Evolutionary conservation across 140 eudicot species (phyloP).

Genomic region (Cichorium intybus): DNA sequence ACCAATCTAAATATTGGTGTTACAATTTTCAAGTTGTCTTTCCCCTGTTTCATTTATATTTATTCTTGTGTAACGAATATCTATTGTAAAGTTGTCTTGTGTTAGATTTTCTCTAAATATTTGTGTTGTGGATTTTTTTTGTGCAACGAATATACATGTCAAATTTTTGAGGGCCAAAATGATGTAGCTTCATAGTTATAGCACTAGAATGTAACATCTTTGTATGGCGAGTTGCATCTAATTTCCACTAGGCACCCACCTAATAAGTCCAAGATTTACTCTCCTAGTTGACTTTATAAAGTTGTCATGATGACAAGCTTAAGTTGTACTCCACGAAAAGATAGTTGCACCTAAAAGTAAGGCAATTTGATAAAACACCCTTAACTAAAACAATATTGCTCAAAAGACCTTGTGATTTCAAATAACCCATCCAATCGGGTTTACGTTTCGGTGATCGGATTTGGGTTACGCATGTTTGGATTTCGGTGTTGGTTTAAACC

Average conservation of each 20-base stretch:
- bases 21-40: too few species aligned
- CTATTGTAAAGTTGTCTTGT: too few species aligned
- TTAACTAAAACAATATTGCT: neutral
- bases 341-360: slow-evolving; percentile 28
- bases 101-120: too few species aligned
- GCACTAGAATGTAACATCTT: slow-evolving; percentile 1
- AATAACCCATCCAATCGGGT: neutral
- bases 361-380: slow-evolving; percentile 18
- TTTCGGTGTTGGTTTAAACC: too few species aligned
- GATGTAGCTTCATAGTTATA: neutral
- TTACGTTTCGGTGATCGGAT: neutral
- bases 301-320: slow-evolving; percentile 1
- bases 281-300: neutral
- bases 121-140: too few species aligned
- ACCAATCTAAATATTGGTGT: too few species aligned
- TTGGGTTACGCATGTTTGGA: neutral
- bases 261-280: slow-evolving; percentile 10
- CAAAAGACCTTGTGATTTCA: neutral
- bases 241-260: slow-evolving; percentile 8
- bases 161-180: neutral
- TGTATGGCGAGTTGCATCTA: slow-evolving; percentile 7
- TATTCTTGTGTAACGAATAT: too few species aligned
- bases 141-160: neutral
- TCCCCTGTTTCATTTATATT: too few species aligned
- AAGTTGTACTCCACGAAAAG: slow-evolving; percentile 23